Base-by-base conservation (phyloP, 164 flowering plant genomes). In the Chimonanthus salicifolius region DNA sequence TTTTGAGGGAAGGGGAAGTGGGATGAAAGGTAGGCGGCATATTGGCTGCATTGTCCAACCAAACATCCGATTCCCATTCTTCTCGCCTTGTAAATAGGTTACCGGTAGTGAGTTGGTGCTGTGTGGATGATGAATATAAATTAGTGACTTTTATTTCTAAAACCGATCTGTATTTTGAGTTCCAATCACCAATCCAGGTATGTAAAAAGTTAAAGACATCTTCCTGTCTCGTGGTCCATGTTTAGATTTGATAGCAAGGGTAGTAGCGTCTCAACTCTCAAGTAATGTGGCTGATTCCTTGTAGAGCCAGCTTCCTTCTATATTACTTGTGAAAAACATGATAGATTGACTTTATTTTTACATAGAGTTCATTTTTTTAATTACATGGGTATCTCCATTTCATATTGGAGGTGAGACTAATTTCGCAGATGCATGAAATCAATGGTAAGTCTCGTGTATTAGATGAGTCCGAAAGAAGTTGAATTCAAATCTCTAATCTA, bases 171-270 rank as follows among this genome's bases (percentile, higher is more conserved):
- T 63, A 43, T 63, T 63, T 63, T 63, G 46, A 21, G 66, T 63
- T 63, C 33, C 66, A 63, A 63, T 9, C 8, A 33, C 66, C 18
- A 63, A 63, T 21, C 66, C 66, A 63, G 66, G 66, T 63, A 63
- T 63, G 66, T 63, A 54, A 54, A 54, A 54, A 54, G 16, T 54
- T 54, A 33, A 33, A 33, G 33, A 33, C 33, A 13, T 54, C 60
- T 9, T 49, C 6, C 51, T 54, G 11, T 54, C 8, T 8, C 60
- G 16, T 13, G 60, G 11, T 54, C 11, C 16, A 10, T 9, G 33
- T 33, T 33, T 33, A 33, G 60, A 54, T 54, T 54, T 54, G n/a
- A 11, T 54, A 4, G 60, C 60, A 54, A 54, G 33, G 60, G 16
- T 54, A 10, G 60, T 11, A 11, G 60, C 60, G 4, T 54, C 60